A percentile compares a stretch with the other conserved stretches of the same genome.
Conservation (phyloP, 148 eudicot genomes). For the Rhododendron ferrugineum region DNA sequence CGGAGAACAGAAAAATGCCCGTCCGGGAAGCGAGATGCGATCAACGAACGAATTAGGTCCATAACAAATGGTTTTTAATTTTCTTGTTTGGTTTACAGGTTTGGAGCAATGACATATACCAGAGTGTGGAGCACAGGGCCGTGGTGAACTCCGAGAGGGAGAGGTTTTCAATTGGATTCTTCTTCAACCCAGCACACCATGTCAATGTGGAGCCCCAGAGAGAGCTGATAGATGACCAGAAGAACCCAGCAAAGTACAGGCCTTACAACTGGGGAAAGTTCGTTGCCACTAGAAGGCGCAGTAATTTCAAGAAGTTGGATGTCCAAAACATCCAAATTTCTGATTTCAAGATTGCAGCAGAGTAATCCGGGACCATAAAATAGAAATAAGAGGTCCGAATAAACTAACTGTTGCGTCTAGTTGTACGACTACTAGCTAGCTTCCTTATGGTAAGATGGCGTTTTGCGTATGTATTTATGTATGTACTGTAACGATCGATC, state of each 20-base stretch:
- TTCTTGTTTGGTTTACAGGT: not conserved
- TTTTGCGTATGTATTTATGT: too few relatives aligned
- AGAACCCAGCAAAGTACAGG: not conserved
- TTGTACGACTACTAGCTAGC: not conserved
- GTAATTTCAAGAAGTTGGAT: conserved; percentile 59
- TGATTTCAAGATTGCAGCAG: conserved; percentile 25
- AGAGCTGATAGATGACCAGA: not conserved
- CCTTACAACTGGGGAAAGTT: conserved; percentile 39
- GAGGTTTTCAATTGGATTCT: conserved; percentile 17
- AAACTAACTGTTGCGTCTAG: not conserved
- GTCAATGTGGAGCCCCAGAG: conserved; percentile 40
- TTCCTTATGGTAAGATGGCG: too few relatives aligned
- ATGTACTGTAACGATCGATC: not conserved
- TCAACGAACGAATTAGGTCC: not conserved
- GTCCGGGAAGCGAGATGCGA: not conserved
- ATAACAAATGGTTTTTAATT: not conserved
- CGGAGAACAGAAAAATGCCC: not conserved
- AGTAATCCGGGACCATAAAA: not conserved
- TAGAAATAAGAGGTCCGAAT: too few relatives aligned
- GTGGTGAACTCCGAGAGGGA: not conserved
- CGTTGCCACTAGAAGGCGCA: conserved; percentile 33
- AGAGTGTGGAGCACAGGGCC: conserved; percentile 1
- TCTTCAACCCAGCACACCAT: conserved; percentile 41
- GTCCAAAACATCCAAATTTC: conserved; percentile 52
- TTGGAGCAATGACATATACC: not conserved